Base-by-base conservation (phyloP, 2,329 filamentous ascomycete species). In the Cercospora nicotianae region DNA sequence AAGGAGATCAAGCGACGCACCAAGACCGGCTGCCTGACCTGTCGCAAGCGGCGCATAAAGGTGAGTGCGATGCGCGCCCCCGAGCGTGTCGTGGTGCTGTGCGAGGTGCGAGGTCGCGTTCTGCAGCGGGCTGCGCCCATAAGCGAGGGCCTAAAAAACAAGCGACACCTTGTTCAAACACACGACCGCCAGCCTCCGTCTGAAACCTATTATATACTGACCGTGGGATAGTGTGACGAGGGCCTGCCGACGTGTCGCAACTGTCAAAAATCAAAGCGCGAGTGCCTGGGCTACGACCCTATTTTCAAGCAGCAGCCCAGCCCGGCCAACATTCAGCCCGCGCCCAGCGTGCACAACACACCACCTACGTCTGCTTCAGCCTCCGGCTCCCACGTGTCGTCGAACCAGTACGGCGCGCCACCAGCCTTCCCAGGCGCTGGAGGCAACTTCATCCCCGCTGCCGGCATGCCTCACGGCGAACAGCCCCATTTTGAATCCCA, bases 191-290 rank as follows among this genome's bases (percentile, higher is more conserved):
- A 64, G 45, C 53, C 53, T 58, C 53, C 53, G 53, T 33, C 53
- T 58, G 48, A 53, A 26, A 57, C 53, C 28, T 18, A 28, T 57
- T 10, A 36, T 67, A 36, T 45, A 48, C 51, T 58, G 48, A 42
- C 65, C 39, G 23, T 16, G 33, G 5, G 70, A 70, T 79, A 97
- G 95, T 99, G 95, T 83, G 95, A 98, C 87, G 95, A 99, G 85
- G 89, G 89, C 69, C 93, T 97, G 80, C 95, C 95, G 23, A 89
- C 90, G 68, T 99, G 95, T 84, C 90, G 93, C 82, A 93, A 95
- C 78, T 95, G 92, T 82, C 90, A 90, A 77, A 95, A 95, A 80
- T 93, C 91, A 73, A 95, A 94, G 81, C 91, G 92, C 76, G 91
- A 94, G 75, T 95, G 92, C 77, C 79, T 93, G 60, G 92, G 92